Percentiles rank a stretch among this genome's conserved stretches.
phyloP scores from a whole-genome alignment of 2,329 filamentous ascomycete genomes.

The Ophiostoma ulmi region DNA sequence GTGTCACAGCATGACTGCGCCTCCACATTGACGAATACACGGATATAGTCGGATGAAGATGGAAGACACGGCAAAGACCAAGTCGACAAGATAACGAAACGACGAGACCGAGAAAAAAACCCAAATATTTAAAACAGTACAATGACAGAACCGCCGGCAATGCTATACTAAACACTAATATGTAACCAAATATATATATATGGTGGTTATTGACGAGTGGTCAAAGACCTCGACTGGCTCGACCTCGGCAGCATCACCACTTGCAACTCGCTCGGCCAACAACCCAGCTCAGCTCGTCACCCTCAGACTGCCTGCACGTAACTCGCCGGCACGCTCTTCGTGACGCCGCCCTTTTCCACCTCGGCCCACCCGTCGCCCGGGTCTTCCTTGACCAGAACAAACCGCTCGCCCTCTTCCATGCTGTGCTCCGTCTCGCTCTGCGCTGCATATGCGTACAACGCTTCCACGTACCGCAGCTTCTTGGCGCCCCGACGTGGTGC shows the following conservation, averaged over 20 bases:
- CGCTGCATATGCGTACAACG: conserved; percentile 85
- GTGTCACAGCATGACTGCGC: neutral
- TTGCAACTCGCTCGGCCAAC: neutral
- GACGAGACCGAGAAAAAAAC: neutral
- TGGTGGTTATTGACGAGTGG: neutral
- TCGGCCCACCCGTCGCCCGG: conserved; percentile 94
- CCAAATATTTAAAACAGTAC: neutral
- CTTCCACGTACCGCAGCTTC: conserved; percentile 89
- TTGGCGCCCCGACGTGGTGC: conserved; percentile 87
- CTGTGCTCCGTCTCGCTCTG: conserved; percentile 81
- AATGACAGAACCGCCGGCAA: neutral
- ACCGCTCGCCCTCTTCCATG: conserved; percentile 85
- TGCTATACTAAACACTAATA: neutral
- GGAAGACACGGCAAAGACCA: neutral
- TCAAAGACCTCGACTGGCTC: too few species aligned
- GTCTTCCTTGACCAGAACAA: conserved; percentile 84
- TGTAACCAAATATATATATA: neutral
- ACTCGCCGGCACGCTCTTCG: conserved; percentile 86
- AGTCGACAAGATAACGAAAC: neutral
- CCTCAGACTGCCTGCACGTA: conserved; percentile 72
- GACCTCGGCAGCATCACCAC: too few species aligned
- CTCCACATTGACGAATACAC: neutral
- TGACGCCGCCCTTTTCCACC: conserved; percentile 83
- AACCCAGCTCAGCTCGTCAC: neutral
- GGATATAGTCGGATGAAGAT: neutral